A percentile compares a stretch with the other conserved stretches of the same genome.
These are phyloP conservation scores for Aspergillus puulaauensis DNA, from an alignment of 2,329 filamentous ascomycete species.

Conservation along the genomic window DNA sequence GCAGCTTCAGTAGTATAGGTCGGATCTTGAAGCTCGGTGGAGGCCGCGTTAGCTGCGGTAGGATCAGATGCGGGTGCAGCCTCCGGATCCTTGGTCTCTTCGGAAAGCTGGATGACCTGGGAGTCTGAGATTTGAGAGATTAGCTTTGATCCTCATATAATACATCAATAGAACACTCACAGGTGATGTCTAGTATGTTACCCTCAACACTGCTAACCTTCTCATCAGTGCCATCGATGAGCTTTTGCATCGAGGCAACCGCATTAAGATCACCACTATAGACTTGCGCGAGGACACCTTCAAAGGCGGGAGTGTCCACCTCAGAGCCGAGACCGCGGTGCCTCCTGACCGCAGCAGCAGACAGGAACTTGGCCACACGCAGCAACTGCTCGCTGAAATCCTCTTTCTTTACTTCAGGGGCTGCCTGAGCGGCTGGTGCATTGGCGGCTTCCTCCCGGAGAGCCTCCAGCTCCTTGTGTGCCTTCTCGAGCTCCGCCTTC, in stretches of 20 bases:
- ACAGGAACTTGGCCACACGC: conserved; percentile 61
- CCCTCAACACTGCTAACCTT: conserved; percentile 59
- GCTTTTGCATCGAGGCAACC: conserved; percentile 58
- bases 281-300: conserved; percentile 62
- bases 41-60: conserved; percentile 59
- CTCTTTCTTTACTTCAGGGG: conserved; percentile 47
- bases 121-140: conserved; percentile 40
- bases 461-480: conserved; percentile 57
- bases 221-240: conserved; percentile 61
- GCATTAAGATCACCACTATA: conserved; percentile 63
- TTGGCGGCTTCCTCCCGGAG: conserved; percentile 51
- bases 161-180: conserved; percentile 43
- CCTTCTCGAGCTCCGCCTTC: conserved; percentile 55
- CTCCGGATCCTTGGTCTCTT: conserved; percentile 37
- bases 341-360: conserved; percentile 61
- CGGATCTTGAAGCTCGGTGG: conserved; percentile 57
- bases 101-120: conserved; percentile 52
- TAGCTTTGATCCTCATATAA: not conserved
- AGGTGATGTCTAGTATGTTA: conserved; percentile 54
- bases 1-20: conserved; percentile 57
- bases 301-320: conserved; percentile 61
- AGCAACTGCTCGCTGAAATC: conserved; percentile 56
- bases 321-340: conserved; percentile 58
- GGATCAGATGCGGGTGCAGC: conserved; percentile 50
- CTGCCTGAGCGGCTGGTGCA: conserved; percentile 50